Evolutionary conservation across 2,329 filamentous ascomycete genomes (phyloP).

Genomic region (Alternaria arbusti): DNA sequence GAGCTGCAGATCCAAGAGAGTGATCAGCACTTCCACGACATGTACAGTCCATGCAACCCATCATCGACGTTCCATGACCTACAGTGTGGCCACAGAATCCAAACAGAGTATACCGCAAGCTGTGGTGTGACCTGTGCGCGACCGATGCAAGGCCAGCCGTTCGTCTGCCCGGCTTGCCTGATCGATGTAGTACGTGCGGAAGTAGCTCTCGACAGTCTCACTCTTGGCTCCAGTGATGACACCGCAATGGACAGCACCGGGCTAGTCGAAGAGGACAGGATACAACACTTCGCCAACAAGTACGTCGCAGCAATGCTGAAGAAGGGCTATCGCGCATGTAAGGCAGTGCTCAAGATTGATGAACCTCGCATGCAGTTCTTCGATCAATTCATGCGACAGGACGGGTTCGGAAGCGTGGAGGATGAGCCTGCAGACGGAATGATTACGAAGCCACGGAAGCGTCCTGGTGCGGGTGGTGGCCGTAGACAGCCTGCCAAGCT

Average conservation of each 20-base stretch:
- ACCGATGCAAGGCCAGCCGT: slow-evolving; percentile 4
- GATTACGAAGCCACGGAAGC: slow-evolving; percentile 2
- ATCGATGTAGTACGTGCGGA: slow-evolving; percentile 11
- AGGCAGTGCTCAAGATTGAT: slow-evolving; percentile 9
- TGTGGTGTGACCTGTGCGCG: slow-evolving; percentile 10
- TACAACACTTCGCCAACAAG: slow-evolving; percentile 2
- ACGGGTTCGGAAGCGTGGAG: slow-evolving; percentile 9
- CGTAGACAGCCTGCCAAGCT: neutral
- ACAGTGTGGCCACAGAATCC: slow-evolving; percentile 11
- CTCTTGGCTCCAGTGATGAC: neutral
- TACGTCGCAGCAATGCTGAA: slow-evolving; percentile 4
- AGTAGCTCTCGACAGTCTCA: slow-evolving; percentile 12
- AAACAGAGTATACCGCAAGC: slow-evolving; percentile 12
- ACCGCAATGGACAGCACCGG: neutral
- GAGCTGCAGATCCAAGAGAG: neutral
- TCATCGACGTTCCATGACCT: slow-evolving; percentile 11
- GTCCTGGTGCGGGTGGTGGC: slow-evolving; percentile 1
- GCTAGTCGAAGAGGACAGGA: neutral
- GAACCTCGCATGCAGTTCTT: slow-evolving; percentile 16
- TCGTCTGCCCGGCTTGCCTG: slow-evolving; percentile 9
- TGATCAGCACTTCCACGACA: slow-evolving; percentile 13
- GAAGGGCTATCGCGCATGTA: slow-evolving; percentile 6
- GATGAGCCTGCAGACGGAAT: neutral
- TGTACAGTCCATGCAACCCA: slow-evolving; percentile 13
- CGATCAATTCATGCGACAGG: slow-evolving; percentile 11